These are phyloP conservation scores for Allium fistulosum DNA, from an alignment of 106 monocot species.

Conservation along the genomic window DNA sequence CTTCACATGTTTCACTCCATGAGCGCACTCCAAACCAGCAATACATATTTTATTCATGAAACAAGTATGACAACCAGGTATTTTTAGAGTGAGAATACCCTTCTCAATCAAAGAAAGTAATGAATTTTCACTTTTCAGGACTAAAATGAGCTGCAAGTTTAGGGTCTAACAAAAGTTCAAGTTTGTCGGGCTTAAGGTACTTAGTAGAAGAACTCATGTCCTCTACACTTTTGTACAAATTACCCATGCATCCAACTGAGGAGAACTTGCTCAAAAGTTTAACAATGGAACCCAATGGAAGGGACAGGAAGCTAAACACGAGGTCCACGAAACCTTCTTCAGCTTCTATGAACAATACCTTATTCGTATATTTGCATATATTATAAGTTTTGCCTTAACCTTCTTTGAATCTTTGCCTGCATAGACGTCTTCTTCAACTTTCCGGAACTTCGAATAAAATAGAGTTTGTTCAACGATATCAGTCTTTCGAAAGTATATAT, in stretches of 20 bases:
- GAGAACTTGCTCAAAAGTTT: neutral
- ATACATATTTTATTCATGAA: too few species aligned
- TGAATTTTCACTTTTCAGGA: too few species aligned
- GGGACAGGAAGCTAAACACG: neutral
- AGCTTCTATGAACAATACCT: neutral
- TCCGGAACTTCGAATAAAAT: too few species aligned
- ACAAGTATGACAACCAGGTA: neutral
- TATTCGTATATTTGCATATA: neutral
- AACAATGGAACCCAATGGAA: neutral
- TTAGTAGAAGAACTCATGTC: neutral
- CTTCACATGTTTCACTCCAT: too few species aligned
- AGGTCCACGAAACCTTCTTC: neutral
- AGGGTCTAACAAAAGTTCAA: neutral
- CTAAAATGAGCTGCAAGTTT: neutral
- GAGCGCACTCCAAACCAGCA: too few species aligned
- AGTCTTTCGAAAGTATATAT: too few species aligned
- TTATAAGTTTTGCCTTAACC: too few species aligned
- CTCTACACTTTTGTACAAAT: neutral
- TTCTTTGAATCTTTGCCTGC: too few species aligned
- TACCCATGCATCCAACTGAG: neutral
- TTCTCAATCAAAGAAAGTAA: neutral
- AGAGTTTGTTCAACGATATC: too few species aligned
- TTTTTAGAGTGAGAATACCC: neutral
- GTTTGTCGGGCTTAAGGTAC: neutral
- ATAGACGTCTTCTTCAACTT: too few species aligned